Percentiles rank a stretch among this genome's conserved stretches.
Evolutionary conservation across 768 basidiomycete genomes (phyloP).

Genomic region (Coprinopsis cinerea): DNA sequence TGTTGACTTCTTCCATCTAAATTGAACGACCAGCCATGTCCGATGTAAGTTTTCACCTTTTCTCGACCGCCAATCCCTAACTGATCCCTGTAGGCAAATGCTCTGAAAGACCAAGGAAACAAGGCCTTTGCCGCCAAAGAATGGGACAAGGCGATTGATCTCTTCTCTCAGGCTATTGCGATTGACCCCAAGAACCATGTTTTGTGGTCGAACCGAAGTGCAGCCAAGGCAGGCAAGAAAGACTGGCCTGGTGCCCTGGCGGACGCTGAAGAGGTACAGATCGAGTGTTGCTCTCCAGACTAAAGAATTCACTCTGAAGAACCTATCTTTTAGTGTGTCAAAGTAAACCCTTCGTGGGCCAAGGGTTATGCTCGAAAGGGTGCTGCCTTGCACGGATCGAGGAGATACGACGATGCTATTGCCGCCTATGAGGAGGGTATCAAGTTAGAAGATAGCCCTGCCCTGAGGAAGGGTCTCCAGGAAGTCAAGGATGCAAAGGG

Average conservation of each 20-base stretch:
- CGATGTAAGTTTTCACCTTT: slow-evolving; percentile 26
- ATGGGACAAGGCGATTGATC: slow-evolving; percentile 81
- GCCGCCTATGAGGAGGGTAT: slow-evolving; percentile 78
- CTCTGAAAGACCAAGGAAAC: slow-evolving; percentile 90
- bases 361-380: slow-evolving; percentile 93
- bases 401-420: slow-evolving; percentile 78
- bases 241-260: slow-evolving; percentile 69
- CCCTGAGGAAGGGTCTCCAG: slow-evolving; percentile 79
- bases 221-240: slow-evolving; percentile 82
- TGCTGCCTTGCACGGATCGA: slow-evolving; percentile 83
- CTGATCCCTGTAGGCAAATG: slow-evolving; percentile 33
- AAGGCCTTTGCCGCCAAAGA: slow-evolving; percentile 93
- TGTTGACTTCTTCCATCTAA: neutral
- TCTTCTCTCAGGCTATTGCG: slow-evolving; percentile 77
- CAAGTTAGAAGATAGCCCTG: slow-evolving; percentile 75
- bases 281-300: too few species aligned
- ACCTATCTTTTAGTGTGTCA: slow-evolving; percentile 85
- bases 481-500: slow-evolving; percentile 87
- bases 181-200: slow-evolving; percentile 84
- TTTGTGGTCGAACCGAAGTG: slow-evolving; percentile 89
- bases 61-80: neutral
- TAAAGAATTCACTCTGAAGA: too few species aligned
- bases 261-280: slow-evolving; percentile 84
- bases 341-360: slow-evolving; percentile 73
- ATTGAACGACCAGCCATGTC: slow-evolving; percentile 27